phyloP scores from a whole-genome alignment of 2,329 filamentous ascomycete species.

The Curvularia lunata region DNA sequence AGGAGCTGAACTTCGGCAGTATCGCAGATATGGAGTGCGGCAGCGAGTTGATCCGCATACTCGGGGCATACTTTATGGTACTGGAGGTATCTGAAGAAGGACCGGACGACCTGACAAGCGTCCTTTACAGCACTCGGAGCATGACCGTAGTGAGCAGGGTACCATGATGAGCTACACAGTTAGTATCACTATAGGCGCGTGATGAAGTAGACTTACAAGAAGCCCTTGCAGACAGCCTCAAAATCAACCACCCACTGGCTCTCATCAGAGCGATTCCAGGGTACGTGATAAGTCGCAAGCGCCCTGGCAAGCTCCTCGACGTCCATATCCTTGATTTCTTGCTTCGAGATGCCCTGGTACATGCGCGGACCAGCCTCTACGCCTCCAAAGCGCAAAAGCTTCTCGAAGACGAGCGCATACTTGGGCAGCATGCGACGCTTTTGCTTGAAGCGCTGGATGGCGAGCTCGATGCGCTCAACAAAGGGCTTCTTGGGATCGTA shows the following conservation, averaged over 20 bases:
- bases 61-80: slow-evolving; percentile 88
- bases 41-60: slow-evolving; percentile 69
- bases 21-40: slow-evolving; percentile 71
- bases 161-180: slow-evolving; percentile 59
- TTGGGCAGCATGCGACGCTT: slow-evolving; percentile 74
- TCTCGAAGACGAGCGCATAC: slow-evolving; percentile 71
- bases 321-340: slow-evolving; percentile 67
- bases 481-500: slow-evolving; percentile 64
- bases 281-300: slow-evolving; percentile 67
- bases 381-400: slow-evolving; percentile 83
- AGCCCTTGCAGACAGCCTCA: slow-evolving; percentile 75
- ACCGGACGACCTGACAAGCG: slow-evolving; percentile 73
- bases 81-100: slow-evolving; percentile 87
- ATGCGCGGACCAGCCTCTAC: slow-evolving; percentile 67
- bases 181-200: slow-evolving; percentile 8
- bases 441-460: slow-evolving; percentile 79
- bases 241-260: slow-evolving; percentile 83
- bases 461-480: slow-evolving; percentile 78
- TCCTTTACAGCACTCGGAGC: slow-evolving; percentile 59
- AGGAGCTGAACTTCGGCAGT: slow-evolving; percentile 71
- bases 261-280: slow-evolving; percentile 55
- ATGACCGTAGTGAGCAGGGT: slow-evolving; percentile 62
- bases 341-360: slow-evolving; percentile 68
- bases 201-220: slow-evolving; percentile 64
- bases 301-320: slow-evolving; percentile 69